Base-by-base conservation (phyloP, 208 protist species). In the Strigomonas culicis region DNA sequence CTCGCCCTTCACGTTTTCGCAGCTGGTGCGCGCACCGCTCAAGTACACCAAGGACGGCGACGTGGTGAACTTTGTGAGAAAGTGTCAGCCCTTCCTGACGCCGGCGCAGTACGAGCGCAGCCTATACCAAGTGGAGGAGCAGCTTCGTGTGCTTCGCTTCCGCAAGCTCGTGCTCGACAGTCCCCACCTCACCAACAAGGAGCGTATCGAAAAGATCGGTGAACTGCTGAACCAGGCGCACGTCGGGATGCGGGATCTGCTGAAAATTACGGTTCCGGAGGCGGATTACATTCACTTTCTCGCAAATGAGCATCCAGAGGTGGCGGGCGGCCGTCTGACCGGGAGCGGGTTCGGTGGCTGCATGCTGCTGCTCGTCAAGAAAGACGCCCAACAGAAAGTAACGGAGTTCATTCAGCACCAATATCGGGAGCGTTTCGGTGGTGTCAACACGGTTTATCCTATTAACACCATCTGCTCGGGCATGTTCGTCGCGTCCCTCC, bases 261-360 rank as follows among this genome's bases (percentile, higher is more conserved):
- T 92, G 73, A 86, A 84, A 53, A 80, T 93, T 57, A 85, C 79
- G 25, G 90, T 86, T 0, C 69, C 73, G 2, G 87, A 97, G 76
- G 70, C 96, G 3, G 90, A 97, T 72, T 78, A 84, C 31, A 75
- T 92, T 25, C 82, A 92, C 28, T n/a, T 25, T 19, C 11, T 24
- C 55, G 66, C 79, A 51, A 66, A 75, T 1, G 75, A 91, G 55
- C 80, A 82, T 66, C 61, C 76, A 27, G 61, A 71, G n/a, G 92
- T 93, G 2, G 78, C 82, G 1, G 92, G 92, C 15, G 80, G 82
- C 22, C 83, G 90, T 43, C 82, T 97, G 87, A 95, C 92, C 73
- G 92, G 92, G 25, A 89, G 87, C 28, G 92, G 92, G 39, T 97
- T 97, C 71, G 92, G 92, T 36, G 92, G 92, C 25, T 95, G 92